Base-by-base conservation (phyloP, 2,329 filamentous ascomycete genomes). In the Claviceps maximensis region DNA sequence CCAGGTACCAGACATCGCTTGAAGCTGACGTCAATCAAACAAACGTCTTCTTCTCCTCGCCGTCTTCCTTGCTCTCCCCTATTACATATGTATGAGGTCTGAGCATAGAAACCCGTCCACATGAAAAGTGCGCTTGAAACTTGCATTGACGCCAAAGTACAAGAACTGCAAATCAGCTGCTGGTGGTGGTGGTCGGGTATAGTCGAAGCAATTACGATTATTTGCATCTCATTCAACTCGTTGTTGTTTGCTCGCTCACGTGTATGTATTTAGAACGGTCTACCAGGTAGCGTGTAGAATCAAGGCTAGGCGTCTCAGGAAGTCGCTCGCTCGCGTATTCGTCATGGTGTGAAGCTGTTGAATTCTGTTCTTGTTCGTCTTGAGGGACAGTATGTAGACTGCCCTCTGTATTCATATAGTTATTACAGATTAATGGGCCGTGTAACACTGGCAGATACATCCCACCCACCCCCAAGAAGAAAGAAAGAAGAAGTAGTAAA, bases 331-430 rank as follows among this genome's bases (percentile, higher is more conserved):
- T 50, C 40, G 51, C 49, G 45, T 41, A n/a, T 31, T 58, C 50
- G 54, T 54, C 56, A 46, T 55, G 27, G 52, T 50, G 52, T 55
- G 45, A 52, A 46, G 44, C 44, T 49, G 36, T 49, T 50, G 10
- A 42, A 13, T 47, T 40, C 47, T 46, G 10, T 33, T 33, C 12
- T 6, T 33, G 31, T 33, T 47, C 47, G 40, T 46, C 25, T 27
- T 33, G 47, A 55, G 55, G 47, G 31, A 53, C 42, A 57, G 48
- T 51, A 60, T 58, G 51, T 59, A 56, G 51, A 48, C 54, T 54
- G 51, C 55, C 52, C 54, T 50, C 53, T n/a, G 38, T 36, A 21
- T 12, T 45, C 42, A 33, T 51, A 47, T 47, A 27, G 47, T 53
- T 52, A 51, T 56, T 52, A 47, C 40, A 53, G 21, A 53, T 33